Percentiles rank a stretch among this genome's conserved stretches.
Evolutionary conservation across 2,329 filamentous ascomycete species (phyloP).

Genomic region (Fusarium verticillioides): DNA sequence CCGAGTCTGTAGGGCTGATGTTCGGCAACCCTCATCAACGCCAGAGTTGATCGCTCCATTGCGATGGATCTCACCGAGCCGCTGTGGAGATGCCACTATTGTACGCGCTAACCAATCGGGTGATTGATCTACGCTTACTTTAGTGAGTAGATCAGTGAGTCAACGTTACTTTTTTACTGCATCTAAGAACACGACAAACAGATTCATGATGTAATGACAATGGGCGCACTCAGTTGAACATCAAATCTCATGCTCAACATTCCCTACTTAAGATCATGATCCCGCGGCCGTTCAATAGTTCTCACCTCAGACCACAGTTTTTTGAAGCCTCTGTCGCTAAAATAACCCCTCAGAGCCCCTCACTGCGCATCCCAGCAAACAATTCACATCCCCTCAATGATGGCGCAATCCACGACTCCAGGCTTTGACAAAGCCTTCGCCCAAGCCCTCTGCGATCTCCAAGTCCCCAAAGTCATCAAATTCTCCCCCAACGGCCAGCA

Average conservation of each 20-base stretch:
- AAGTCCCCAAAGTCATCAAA: slow-evolving; percentile 16
- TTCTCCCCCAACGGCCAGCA: slow-evolving; percentile 12
- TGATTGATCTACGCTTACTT: not conserved
- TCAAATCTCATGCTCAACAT: rapidly evolving
- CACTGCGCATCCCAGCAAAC: not conserved
- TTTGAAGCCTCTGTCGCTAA: too few relatives aligned
- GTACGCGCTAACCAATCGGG: not conserved
- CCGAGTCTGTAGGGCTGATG: not conserved
- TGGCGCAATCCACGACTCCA: not conserved
- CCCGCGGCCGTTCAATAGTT: not conserved
- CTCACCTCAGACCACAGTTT: not conserved
- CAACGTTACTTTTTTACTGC: not conserved
- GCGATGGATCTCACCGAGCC: not conserved
- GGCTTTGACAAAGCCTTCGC: slow-evolving; percentile 19
- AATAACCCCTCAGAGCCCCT: not conserved
- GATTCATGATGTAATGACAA: not conserved
- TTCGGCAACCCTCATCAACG: not conserved
- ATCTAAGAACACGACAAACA: too few relatives aligned
- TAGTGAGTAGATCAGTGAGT: not conserved
- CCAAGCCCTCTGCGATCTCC: slow-evolving; percentile 17
- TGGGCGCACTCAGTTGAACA: too few relatives aligned
- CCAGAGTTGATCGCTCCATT: too few relatives aligned
- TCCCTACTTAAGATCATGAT: not conserved
- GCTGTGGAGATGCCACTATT: not conserved
- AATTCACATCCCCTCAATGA: not conserved